phyloP scores from a whole-genome alignment of 495 filamentous ascomycete species.

The Penicillium paradoxum region DNA sequence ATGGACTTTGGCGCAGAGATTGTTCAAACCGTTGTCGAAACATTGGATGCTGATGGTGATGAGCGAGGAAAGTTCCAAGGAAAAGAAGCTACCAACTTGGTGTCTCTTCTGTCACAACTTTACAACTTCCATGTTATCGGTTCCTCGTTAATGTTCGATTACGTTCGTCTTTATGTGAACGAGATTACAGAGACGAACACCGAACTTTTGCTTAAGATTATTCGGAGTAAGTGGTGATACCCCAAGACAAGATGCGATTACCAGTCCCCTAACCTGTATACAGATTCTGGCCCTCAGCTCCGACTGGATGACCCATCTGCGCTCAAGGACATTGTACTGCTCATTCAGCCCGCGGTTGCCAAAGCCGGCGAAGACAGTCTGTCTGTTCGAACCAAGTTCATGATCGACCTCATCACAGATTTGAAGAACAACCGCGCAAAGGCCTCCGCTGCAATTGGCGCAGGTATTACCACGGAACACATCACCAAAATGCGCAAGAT shows the following conservation, averaged over 20 bases:
- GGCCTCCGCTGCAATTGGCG: conserved; percentile 55
- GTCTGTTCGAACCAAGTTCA: conserved; percentile 89
- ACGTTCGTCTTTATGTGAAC: conserved; percentile 69
- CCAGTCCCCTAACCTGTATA: conserved; percentile 4
- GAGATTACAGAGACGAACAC: conserved; percentile 84
- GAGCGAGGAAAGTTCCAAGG: conserved; percentile 42
- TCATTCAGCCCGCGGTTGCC: conserved; percentile 66
- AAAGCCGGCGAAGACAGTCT: conserved; percentile 63
- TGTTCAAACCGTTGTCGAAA: conserved; percentile 69
- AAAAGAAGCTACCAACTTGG: conserved; percentile 74
- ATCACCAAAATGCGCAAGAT: conserved; percentile 80
- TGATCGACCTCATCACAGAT: conserved; percentile 94
- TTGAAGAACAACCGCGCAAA: conserved; percentile 92
- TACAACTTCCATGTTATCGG: conserved; percentile 90
- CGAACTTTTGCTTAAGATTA: conserved; percentile 80
- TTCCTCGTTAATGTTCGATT: conserved; percentile 81
- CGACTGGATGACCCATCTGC: conserved; percentile 86
- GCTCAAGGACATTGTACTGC: conserved; percentile 83
- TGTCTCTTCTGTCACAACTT: conserved; percentile 77
- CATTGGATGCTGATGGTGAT: conserved; percentile 47
- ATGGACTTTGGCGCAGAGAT: conserved; percentile 83
- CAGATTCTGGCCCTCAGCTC: conserved; percentile 69
- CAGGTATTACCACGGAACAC: conserved; percentile 65
- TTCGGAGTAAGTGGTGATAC: conserved; percentile 52
- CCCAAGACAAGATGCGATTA: too few relatives aligned